phyloP scores from a whole-genome alignment of 2,329 filamentous ascomycete species.

The Phialophora tarda region DNA sequence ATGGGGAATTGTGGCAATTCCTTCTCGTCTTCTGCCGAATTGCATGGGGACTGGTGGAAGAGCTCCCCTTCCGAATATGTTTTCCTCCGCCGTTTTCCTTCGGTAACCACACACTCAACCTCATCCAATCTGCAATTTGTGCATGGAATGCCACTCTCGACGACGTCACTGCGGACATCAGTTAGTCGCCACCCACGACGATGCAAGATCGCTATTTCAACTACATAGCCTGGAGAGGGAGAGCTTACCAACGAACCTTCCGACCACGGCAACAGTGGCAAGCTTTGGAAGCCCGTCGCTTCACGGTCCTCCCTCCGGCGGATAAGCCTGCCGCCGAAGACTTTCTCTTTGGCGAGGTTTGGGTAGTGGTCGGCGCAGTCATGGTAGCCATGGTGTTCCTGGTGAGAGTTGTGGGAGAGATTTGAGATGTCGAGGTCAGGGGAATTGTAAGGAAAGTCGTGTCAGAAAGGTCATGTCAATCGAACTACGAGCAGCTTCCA shows the following conservation, averaged over 20 bases:
- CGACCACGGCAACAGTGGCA: constrained; percentile 86
- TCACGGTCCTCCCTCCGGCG: constrained; percentile 64
- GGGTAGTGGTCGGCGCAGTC: constrained; percentile 17
- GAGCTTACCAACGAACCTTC: constrained; percentile 74
- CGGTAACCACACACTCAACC: constrained; percentile 66
- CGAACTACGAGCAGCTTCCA: neutral
- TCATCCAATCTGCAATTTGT: constrained; percentile 75
- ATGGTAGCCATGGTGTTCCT: constrained; percentile 5
- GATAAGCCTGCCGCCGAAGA: constrained; percentile 62
- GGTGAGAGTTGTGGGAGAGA: neutral
- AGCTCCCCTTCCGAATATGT: constrained; percentile 56
- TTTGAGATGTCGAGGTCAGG: neutral
- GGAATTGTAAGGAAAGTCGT: neutral
- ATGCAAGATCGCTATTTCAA: neutral
- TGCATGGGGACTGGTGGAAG: constrained; percentile 35
- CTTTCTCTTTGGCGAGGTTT: constrained; percentile 59
- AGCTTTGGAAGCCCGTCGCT: constrained; percentile 86
- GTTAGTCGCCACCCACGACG: neutral
- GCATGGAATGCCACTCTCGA: constrained; percentile 81
- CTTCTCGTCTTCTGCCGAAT: constrained; percentile 35
- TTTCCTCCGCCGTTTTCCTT: constrained; percentile 81
- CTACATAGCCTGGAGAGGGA: neutral
- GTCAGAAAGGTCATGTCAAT: neutral
- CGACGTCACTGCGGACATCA: constrained; percentile 67
- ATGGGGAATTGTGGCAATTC: constrained; percentile 39